Percentiles rank a stretch among this genome's conserved stretches.
Evolutionary conservation across 305 asterid species (phyloP).

Genomic region (Ilex paraguariensis): DNA sequence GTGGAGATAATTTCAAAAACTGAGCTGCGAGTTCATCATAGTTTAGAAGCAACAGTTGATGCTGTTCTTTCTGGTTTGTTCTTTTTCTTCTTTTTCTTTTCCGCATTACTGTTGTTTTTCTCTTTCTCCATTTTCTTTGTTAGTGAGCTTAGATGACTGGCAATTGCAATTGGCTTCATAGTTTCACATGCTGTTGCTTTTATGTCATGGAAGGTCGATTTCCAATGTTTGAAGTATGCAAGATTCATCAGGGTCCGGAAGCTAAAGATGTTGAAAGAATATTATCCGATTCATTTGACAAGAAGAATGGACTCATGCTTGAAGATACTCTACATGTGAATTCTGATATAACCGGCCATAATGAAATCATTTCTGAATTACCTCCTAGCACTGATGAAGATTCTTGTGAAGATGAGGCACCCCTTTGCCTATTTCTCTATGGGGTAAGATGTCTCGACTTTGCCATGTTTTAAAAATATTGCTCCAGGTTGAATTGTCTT

Average conservation of each 20-base stretch:
- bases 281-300: constrained; percentile 29
- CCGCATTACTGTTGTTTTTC: constrained; percentile 5
- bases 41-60: constrained; percentile 90
- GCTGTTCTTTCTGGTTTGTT: constrained; percentile 72
- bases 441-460: constrained; percentile 29
- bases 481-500: too few species aligned
- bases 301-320: constrained; percentile 26
- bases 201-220: constrained; percentile 54
- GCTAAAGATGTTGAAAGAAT: constrained; percentile 23
- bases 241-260: constrained; percentile 42
- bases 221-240: constrained; percentile 75
- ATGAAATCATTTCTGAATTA: constrained; percentile 15
- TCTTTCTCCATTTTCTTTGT: constrained; percentile 7
- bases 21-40: constrained; percentile 71
- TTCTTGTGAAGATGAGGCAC: constrained; percentile 35
- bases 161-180: constrained; percentile 2
- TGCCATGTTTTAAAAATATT: too few species aligned
- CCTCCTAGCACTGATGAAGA: constrained; percentile 23
- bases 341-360: constrained; percentile 16
- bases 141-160: constrained; percentile 1
- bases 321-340: constrained; percentile 27
- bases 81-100: constrained; percentile 7
- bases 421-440: constrained; percentile 67
- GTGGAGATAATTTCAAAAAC: constrained; percentile 90
- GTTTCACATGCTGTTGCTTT: constrained; percentile 15